Evolutionary conservation across 179 eudicot species (phyloP), one percentile per base, ranked within the genome.

Genomic region (Beta lomatogona): DNA sequence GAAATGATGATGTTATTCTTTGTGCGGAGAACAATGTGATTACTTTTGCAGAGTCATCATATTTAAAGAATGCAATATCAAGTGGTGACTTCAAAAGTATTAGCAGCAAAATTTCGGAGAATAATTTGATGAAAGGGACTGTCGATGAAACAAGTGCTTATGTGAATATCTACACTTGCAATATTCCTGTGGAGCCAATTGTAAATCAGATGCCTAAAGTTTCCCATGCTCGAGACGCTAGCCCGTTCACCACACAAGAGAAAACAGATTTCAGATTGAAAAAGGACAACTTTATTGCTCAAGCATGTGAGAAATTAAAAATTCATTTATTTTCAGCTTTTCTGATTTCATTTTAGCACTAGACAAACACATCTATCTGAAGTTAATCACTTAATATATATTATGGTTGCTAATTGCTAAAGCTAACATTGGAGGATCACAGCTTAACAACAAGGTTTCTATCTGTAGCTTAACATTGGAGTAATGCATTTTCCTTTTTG

Each of bases 181-280:
- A 41, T 69, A 36, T 9, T n/a, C 16, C 5, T 58, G 14, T 6
- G 19, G 73, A 75, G 25, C 1, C 15, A 12, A 75, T 48, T 67
- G 55, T 52, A 59, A 76, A 59, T 15, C 67, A 70, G 45, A 67
- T 46, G 9, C 54, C 70, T 22, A 66, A 60, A 71, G 69, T 58
- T 79, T 71, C 5, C n/a, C 58, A 41, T 48, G 82, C 72, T 58
- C 22, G 46, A 48, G 52, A 81, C 44, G 57, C 71, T 18, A 68
- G 52, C 11, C 72, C 71, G 57, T 48, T 25, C 41, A 19, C 44
- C 13, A 9, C 79, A 44, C 63, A 73, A 79, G 82, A 74, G 69
- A 36, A 75, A 79, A 66, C 15, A 28, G 41, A 73, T 5, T 41
- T 66, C 55, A 65, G 19, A 48, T 8, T 83, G 15, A 8, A 66